phyloP scores from a whole-genome alignment of 2,329 filamentous ascomycete species.

The Trichoderma sp. region DNA sequence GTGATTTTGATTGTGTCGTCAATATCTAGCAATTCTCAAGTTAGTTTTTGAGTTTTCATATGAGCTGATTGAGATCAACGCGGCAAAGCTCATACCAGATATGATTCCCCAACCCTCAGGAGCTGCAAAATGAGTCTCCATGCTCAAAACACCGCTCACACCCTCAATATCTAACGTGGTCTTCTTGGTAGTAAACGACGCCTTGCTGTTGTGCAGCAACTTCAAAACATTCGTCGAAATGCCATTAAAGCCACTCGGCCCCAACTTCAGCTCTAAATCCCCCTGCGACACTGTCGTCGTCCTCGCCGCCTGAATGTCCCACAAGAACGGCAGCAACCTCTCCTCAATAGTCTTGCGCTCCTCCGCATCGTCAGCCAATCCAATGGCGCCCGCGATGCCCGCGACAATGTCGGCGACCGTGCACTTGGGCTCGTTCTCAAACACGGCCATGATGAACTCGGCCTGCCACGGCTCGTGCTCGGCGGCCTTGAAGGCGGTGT shows the following conservation, averaged over 20 bases:
- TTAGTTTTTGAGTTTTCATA: neutral
- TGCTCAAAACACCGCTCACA: conserved; percentile 55
- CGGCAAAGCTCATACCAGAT: conserved; percentile 52
- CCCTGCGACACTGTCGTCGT: conserved; percentile 63
- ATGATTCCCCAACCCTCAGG: conserved; percentile 81
- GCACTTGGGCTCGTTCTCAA: conserved; percentile 67
- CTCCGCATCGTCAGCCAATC: conserved; percentile 60
- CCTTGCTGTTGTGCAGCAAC: conserved; percentile 45
- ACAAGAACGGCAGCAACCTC: conserved; percentile 74
- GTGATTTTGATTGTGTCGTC: conserved; percentile 97
- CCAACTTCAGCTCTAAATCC: conserved; percentile 52
- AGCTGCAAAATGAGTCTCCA: conserved; percentile 72
- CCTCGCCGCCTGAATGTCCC: conserved; percentile 69
- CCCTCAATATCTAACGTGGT: conserved; percentile 51
- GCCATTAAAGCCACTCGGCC: conserved; percentile 69
- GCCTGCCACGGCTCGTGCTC: conserved; percentile 64
- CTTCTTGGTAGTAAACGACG: conserved; percentile 43
- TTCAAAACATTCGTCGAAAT: conserved; percentile 64
- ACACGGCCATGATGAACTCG: conserved; percentile 80
- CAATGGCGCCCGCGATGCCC: conserved; percentile 67
- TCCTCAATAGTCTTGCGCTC: conserved; percentile 60
- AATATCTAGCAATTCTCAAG: conserved; percentile 58
- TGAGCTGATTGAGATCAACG: neutral
- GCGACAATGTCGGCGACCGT: conserved; percentile 67
- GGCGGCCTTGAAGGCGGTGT: conserved; percentile 69